Evolutionary conservation across 169 alveolate species (phyloP), one percentile per base, ranked within the genome.

Genomic region (Cytauxzoon felis): DNA sequence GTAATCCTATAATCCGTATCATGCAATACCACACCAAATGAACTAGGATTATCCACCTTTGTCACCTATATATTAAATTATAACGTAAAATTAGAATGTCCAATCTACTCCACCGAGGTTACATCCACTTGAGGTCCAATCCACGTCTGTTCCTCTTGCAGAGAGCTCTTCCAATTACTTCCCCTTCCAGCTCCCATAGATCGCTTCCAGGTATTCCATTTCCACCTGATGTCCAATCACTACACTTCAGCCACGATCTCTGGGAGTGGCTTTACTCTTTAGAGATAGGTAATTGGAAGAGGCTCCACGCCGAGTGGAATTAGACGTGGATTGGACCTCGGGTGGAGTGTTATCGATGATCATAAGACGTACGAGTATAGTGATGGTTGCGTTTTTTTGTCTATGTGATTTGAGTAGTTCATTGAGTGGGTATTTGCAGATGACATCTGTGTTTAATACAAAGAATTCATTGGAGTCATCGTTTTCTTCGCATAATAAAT

Each of bases 391-490:
- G 23, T 90, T 91, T 45, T 90, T 95, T 52, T 78, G 57, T 53
- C 89, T 90, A 76, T 97, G 99, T 56, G 95, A 92, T 21, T 83
- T 88, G 23, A 95, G 59, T 94, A 97, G 71, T 48, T 95, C 95
- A 67, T 82, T 58, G n/a, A 97, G 88, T 23, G 99, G 99, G 64
- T 91, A 97, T 57, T 94, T 91, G 66, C 99, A 95, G 23, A 95
- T 95, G 21, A 97, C 88, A 65, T 97, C 99, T 60, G 96, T 88
- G 88, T 97, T 97, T 58, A 95, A 93, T 13, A 95, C 98, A 66
- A 95, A 92, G 70, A 97, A 93, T 23, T 91, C 90, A 13, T 90
- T 97, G 42, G 89, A 81, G 41, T 72, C 81, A 47, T 87, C 93
- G 23, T 91, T 92, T 23, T 51, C 57, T 5, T 92, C 92, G 41